Percentiles rank a stretch among this genome's conserved stretches.
These are phyloP conservation scores for Phytophthora nicotianae DNA, from an alignment of 352 stramenopile species.

Conservation along the genomic window DNA sequence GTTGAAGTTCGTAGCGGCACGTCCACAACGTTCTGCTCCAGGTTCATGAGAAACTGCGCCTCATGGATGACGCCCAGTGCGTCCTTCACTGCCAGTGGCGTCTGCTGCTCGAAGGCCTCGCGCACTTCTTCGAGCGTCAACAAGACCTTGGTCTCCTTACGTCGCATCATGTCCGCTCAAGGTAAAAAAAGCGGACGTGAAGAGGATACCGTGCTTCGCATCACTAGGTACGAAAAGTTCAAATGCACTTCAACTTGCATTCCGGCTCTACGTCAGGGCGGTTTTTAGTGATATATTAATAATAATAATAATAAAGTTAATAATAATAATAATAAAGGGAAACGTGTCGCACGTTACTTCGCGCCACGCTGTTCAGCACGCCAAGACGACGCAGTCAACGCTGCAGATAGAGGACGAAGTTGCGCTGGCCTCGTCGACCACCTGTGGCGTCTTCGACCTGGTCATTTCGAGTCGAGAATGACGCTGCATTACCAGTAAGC, in stretches of 20 bases:
- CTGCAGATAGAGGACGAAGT: conserved; percentile 1
- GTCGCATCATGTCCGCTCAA: conserved; percentile 36
- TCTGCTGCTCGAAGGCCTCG: conserved; percentile 66
- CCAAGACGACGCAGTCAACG: not conserved
- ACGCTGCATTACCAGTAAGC: conserved; percentile 1
- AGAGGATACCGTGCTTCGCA: conserved; percentile 3
- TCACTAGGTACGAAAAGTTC: conserved; percentile 24
- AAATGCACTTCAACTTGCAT: conserved; percentile 34
- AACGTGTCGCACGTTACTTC: conserved; percentile 28
- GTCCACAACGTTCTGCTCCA: conserved; percentile 65
- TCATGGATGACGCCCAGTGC: conserved; percentile 71
- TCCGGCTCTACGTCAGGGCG: conserved; percentile 6
- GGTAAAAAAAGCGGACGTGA: conserved; percentile 4
- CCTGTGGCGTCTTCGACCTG: not conserved
- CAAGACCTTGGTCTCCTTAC: conserved; percentile 38
- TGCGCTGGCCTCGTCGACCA: conserved; percentile 20
- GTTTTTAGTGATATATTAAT: not conserved
- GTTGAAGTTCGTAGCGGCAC: conserved; percentile 37
- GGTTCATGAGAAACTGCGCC: conserved; percentile 61
- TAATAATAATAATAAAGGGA: conserved; percentile 13
- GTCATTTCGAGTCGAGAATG: conserved; percentile 11
- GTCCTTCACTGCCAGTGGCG: conserved; percentile 55
- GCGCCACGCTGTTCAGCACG: not conserved
- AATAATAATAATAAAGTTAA: no score
- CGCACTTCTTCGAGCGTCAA: conserved; percentile 48